Evolutionary conservation across 1,284 basidiomycete genomes (phyloP).

Genomic region (Trichosporon ovoides): DNA sequence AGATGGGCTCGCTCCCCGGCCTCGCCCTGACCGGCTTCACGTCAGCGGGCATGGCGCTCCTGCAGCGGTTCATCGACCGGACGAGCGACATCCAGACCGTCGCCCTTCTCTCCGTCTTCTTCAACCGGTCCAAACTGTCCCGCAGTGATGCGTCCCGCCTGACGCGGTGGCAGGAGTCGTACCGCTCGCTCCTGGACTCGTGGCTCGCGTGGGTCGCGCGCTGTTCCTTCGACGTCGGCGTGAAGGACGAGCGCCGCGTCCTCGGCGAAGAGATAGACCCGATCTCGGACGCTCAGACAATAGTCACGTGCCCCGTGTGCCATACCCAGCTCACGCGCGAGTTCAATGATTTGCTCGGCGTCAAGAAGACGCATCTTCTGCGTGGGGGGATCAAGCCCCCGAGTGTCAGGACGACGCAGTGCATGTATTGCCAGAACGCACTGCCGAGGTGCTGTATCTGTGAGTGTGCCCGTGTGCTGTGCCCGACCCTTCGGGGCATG

Average conservation of each 20-base stretch:
- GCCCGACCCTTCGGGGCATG: too few species aligned
- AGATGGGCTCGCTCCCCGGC: slow-evolving; percentile 64
- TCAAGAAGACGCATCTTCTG: slow-evolving; percentile 36
- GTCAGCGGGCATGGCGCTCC: slow-evolving; percentile 61
- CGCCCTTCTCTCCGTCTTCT: slow-evolving; percentile 60
- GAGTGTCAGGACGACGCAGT: slow-evolving; percentile 37
- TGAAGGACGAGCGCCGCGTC: slow-evolving; percentile 59
- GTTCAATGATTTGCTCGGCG: slow-evolving; percentile 31
- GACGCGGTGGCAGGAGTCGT: slow-evolving; percentile 73
- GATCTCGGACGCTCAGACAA: slow-evolving; percentile 13
- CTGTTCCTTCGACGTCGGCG: slow-evolving; percentile 68
- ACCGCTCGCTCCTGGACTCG: slow-evolving; percentile 72
- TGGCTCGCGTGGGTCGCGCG: slow-evolving; percentile 74
- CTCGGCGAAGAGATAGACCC: slow-evolving; percentile 18
- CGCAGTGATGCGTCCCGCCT: slow-evolving; percentile 28
- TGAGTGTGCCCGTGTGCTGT: too few species aligned
- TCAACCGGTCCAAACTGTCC: slow-evolving; percentile 34
- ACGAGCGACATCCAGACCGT: slow-evolving; percentile 83
- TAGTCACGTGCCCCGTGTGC: slow-evolving; percentile 38
- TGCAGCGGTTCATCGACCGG: slow-evolving; percentile 72
- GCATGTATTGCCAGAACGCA: slow-evolving; percentile 38
- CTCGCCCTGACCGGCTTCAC: slow-evolving; percentile 75
- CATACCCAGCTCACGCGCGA: slow-evolving; percentile 34
- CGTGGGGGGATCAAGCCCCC: slow-evolving; percentile 32
- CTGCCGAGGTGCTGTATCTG: slow-evolving; percentile 45